Conservation (phyloP, 495 filamentous ascomycete genomes). For the Daldinia decipiens region DNA sequence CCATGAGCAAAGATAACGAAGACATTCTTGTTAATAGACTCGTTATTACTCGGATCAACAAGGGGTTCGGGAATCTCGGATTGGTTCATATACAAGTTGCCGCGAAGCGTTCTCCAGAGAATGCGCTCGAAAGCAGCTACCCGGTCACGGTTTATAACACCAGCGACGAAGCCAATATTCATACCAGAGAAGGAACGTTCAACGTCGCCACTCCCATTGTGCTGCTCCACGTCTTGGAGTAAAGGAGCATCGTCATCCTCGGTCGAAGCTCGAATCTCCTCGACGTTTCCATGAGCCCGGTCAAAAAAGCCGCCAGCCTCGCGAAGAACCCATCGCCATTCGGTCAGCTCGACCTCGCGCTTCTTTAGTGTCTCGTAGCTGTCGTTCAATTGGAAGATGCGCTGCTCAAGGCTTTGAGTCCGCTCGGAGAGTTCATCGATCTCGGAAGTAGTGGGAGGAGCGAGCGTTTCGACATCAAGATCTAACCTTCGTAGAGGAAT, state of each 20-base stretch:
- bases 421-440: conserved; percentile 95
- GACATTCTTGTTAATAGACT: conserved; percentile 93
- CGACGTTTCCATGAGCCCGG: conserved; percentile 91
- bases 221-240: conserved; percentile 86
- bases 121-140: conserved; percentile 97
- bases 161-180: conserved; percentile 99
- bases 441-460: conserved; percentile 87
- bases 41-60: conserved; percentile 89
- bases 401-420: conserved; percentile 88
- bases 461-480: conserved; percentile 84
- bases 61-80: conserved; percentile 97
- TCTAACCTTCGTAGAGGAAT: conserved; percentile 85
- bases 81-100: conserved; percentile 99
- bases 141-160: conserved; percentile 92
- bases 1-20: conserved; percentile 99
- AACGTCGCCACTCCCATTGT: conserved; percentile 75
- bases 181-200: conserved; percentile 92
- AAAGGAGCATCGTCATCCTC: conserved; percentile 86
- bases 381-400: conserved; percentile 90
- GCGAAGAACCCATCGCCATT: conserved; percentile 96
- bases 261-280: conserved; percentile 91
- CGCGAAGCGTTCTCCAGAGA: conserved; percentile 93
- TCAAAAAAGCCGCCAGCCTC: conserved; percentile 98
- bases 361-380: conserved; percentile 99
- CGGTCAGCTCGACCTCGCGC: conserved; percentile 93